Base-by-base conservation (phyloP, 2,329 filamentous ascomycete species). In the Bipolaris zeicola region DNA sequence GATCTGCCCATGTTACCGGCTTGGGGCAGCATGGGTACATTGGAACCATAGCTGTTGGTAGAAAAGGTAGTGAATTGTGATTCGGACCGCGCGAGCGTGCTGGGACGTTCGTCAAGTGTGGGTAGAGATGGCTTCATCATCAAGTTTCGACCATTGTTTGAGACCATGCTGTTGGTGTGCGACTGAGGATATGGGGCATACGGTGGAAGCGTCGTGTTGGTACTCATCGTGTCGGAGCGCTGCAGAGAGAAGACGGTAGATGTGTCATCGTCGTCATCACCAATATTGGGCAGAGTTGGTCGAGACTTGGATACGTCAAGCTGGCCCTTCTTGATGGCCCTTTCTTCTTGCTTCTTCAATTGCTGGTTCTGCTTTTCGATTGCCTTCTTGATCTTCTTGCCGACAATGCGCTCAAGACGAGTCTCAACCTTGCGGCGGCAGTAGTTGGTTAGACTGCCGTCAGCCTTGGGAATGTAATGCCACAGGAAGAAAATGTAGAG, bases 401-500 rank as follows among this genome's bases (percentile, higher is more conserved):
- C 87, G 3, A 98, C 93, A 63, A 98, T 95, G 65, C 87, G 87
- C 70, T 89, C 89, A 64, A 99, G 82, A 64, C 92, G 84, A 68
- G 86, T 88, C 77, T 96, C 96, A 73, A 96, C 89, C 80, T 98
- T 98, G 43, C 92, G 89, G 60, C 91, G 89, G 74, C 95, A 98
- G 78, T 96, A 99, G 24, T 88, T 87, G 5, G 87, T 86, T 28
- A 99, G 82, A 6, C 90, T 88, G 5, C 92, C 91, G 69, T 97
- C 92, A 10, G 86, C 82, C 34, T 85, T 84, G 1, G 93, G 92
- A 59, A 99, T 94, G 77, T 94, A 95, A 76, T 95, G 90, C 85
- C 90, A 96, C 5, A 99, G 83, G 76, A 96, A 99, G 68, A 91
- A 85, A 36, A 96, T 76, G 77, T 96, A 98, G 58, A 96, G 87